Conservation (phyloP, 371 early-diverging fungal genomes). For the Choanephora cucurbitarum region DNA sequence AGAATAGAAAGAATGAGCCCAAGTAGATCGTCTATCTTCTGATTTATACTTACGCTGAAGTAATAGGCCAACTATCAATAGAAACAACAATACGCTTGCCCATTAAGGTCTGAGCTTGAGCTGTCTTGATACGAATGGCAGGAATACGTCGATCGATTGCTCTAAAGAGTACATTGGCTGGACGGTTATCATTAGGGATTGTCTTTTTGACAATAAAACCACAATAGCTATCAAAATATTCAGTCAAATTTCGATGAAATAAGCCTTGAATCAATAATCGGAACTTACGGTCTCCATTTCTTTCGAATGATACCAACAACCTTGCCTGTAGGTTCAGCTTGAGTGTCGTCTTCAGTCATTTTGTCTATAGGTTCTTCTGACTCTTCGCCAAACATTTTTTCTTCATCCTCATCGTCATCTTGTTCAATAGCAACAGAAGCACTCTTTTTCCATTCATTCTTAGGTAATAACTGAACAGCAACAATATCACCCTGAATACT, state of each 20-base stretch:
- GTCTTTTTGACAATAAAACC: conserved; percentile 86
- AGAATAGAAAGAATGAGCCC: too few relatives aligned
- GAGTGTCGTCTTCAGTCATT: conserved; percentile 18
- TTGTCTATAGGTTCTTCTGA: conserved; percentile 30
- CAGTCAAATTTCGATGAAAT: too few relatives aligned
- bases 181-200: conserved; percentile 56
- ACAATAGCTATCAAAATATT: conserved; percentile 77
- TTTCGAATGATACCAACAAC: conserved; percentile 93
- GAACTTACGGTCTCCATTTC: conserved; percentile 88
- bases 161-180: conserved; percentile 70
- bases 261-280: too few relatives aligned
- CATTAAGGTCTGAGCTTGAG: conserved; percentile 76
- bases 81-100: conserved; percentile 88
- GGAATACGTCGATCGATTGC: conserved; percentile 94
- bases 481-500: conserved; percentile 91
- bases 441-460: conserved; percentile 77
- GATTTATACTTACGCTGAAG: conserved; percentile 58
- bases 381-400: conserved; percentile 48
- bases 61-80: conserved; percentile 88
- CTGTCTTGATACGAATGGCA: conserved; percentile 86
- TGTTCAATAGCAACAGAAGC: conserved; percentile 75
- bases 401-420: conserved; percentile 56
- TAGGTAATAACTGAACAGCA: conserved; percentile 84
- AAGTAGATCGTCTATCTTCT: too few relatives aligned
- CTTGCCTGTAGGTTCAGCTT: conserved; percentile 74